Evolutionary conservation across 805 yeast species (phyloP).

Genomic region (Pichia cephalocereana): DNA sequence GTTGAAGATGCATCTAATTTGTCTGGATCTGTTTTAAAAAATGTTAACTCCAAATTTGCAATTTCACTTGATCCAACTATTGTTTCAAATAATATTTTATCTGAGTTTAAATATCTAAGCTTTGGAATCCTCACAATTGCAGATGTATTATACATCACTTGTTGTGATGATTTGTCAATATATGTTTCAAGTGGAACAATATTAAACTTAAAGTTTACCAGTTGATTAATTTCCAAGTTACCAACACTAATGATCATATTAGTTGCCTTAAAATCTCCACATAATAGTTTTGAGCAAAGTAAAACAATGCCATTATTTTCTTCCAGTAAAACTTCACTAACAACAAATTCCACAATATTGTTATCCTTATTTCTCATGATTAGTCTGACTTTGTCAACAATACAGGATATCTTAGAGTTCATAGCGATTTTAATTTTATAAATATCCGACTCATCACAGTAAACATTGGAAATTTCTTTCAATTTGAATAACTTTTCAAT

Average conservation of each 20-base stretch:
- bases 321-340: constrained; percentile 3
- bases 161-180: background rate
- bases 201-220: background rate
- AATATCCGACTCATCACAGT: constrained; percentile 27
- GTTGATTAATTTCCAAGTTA: constrained; percentile 15
- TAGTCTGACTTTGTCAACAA: constrained; percentile 12
- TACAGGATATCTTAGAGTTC: constrained; percentile 18
- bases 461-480: constrained; percentile 18
- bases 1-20: constrained; percentile 16
- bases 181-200: constrained; percentile 9
- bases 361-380: constrained; percentile 8
- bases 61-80: constrained; percentile 15
- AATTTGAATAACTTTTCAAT: background rate
- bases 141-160: constrained; percentile 13
- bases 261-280: constrained; percentile 16
- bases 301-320: constrained; percentile 11
- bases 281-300: constrained; percentile 12
- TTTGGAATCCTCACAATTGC: constrained; percentile 16
- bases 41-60: constrained; percentile 10
- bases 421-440: constrained; percentile 30
- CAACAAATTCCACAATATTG: constrained; percentile 12
- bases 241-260: constrained; percentile 15
- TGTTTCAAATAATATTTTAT: constrained; percentile 17
- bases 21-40: constrained; percentile 23
- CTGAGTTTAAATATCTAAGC: constrained; percentile 20